phyloP scores from a whole-genome alignment of 2,329 filamentous ascomycete species.

The Fusarium clavum region DNA sequence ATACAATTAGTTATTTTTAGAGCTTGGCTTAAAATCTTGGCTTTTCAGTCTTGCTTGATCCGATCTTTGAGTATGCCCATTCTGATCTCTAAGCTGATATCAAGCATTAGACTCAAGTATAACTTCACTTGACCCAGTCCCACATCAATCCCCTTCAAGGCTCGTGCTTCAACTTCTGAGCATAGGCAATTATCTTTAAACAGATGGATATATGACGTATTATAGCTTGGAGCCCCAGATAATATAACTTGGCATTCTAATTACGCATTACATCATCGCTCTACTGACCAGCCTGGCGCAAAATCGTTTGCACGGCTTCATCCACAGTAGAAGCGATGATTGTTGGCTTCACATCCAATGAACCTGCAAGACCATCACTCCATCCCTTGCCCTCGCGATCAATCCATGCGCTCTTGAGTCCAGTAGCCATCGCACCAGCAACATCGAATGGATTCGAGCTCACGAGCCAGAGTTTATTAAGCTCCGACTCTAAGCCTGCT shows the following conservation, averaged over 20 bases:
- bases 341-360: conserved; percentile 60
- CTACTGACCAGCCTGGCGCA: conserved; percentile 13
- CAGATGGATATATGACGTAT: background rate
- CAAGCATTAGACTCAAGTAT: background rate
- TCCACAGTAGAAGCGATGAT: conserved; percentile 67
- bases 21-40: background rate
- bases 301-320: conserved; percentile 61
- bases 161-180: background rate
- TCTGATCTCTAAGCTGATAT: background rate
- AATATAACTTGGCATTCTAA: conserved; percentile 1
- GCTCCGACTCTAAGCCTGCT: conserved; percentile 59
- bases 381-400: conserved; percentile 72
- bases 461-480: conserved; percentile 72
- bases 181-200: background rate
- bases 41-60: background rate
- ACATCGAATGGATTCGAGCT: conserved; percentile 81
- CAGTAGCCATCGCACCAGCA: conserved; percentile 70
- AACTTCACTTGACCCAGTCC: background rate
- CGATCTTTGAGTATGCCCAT: background rate
- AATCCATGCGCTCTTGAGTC: conserved; percentile 75
- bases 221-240: background rate
- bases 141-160: background rate
- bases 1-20: conserved; percentile 6
- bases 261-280: background rate
- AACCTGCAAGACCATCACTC: conserved; percentile 70